Evolutionary conservation across 768 basidiomycete genomes (phyloP), one percentile per base, ranked within the genome.

Genomic region (Hygrocybe punicea): DNA sequence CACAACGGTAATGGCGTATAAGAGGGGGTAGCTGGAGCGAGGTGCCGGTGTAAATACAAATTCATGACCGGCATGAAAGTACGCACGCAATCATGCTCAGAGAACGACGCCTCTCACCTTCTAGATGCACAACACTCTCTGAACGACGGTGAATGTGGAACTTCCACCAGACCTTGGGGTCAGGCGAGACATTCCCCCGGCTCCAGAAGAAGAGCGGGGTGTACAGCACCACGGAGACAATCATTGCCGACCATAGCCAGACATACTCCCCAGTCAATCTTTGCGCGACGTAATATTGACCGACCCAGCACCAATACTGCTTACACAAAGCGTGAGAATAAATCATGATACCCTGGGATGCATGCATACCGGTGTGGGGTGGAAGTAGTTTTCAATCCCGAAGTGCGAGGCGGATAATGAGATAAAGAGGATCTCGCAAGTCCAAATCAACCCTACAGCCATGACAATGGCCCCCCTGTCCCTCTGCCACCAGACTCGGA

Each of bases 281-380:
- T 57, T 72, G 67, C 2, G 58, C 58, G 1, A 63, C 24, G 61
- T 67, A 73, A 9, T 64, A 37, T 5, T 65, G 44, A 35, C 71
- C 66, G 53, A 80, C 73, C 77, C 77, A 78, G 60, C 78, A 80
- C 78, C 78, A 77, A 55, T 72, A 74, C 65, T 67, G 53, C 10
- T 24, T 40, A 46, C 17, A 54, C 14, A 54, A 23, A n/a, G n/a
- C n/a, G 45, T 39, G 36, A 39, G 36, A 39, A 39, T 39, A 39
- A 9, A n/a, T 9, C 36, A 39, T n/a, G 36, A 39, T 39, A 39
- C 10, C 36, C 9, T 39, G 36, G 14, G 51, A 6, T 17, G 10
- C 13, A 39, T n/a, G n/a, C 44, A 19, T 17, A 45, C 44, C 10
- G 53, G 53, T 2, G 53, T 55, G 53, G 53, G 53, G 10, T 16